These are phyloP conservation scores for Lenzites betulinus DNA, from an alignment of 768 basidiomycete genomes.

Conservation along the genomic window DNA sequence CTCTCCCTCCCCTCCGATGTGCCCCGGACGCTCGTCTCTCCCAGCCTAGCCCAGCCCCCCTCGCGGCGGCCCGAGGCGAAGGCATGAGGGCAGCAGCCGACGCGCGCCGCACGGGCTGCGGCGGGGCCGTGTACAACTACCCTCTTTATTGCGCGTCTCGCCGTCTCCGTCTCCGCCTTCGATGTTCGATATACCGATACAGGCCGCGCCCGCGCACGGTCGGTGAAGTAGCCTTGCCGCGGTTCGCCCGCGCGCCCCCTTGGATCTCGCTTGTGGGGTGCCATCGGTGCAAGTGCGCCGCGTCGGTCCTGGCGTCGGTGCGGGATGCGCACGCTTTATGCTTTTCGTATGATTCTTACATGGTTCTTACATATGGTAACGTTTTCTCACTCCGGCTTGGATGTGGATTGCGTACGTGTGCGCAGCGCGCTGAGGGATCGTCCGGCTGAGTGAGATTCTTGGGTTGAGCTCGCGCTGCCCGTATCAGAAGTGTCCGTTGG, in stretches of 20 bases:
- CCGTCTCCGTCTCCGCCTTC: background rate
- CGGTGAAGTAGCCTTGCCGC: slow-evolving; percentile 13
- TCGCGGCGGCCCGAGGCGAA: background rate
- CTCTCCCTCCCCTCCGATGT: slow-evolving; percentile 7
- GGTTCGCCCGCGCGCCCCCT: background rate
- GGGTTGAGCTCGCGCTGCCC: too few relatives aligned
- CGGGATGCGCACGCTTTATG: background rate
- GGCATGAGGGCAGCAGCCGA: background rate
- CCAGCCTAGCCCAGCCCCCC: background rate
- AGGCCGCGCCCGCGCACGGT: background rate
- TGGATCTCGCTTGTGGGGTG: too few relatives aligned
- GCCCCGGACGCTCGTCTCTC: too few relatives aligned
- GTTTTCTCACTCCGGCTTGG: background rate
- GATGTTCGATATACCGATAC: slow-evolving; percentile 9
- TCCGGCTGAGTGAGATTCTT: too few relatives aligned
- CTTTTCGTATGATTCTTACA: background rate
- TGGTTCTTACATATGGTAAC: background rate
- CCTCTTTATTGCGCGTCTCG: slow-evolving; percentile 18
- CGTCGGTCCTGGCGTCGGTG: background rate
- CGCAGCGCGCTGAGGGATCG: background rate
- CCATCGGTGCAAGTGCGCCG: background rate
- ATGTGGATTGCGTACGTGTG: background rate
- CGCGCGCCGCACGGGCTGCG: slow-evolving; percentile 9
- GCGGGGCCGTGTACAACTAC: slow-evolving; percentile 20
- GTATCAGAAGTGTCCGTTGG: too few relatives aligned